Conservation (phyloP, 345 rosid genomes). For the Eucalyptus marginata region DNA sequence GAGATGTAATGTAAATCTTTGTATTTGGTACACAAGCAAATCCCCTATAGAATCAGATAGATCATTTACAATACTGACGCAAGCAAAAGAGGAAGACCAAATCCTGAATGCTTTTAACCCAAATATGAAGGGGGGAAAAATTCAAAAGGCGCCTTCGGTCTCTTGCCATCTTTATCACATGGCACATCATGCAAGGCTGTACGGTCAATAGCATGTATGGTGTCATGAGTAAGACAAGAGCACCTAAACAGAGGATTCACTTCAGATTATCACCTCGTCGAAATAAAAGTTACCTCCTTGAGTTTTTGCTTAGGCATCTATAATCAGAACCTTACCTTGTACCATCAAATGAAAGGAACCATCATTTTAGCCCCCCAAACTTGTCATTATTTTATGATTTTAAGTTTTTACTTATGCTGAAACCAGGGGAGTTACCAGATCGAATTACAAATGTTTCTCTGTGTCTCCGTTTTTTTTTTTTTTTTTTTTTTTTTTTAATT, state of each 20-base stretch:
- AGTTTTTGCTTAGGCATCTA: background rate
- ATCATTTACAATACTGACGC: background rate
- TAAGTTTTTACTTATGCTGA: background rate
- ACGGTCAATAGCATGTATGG: background rate
- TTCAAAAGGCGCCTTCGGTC: background rate
- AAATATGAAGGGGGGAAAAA: background rate
- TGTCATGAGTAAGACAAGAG: background rate
- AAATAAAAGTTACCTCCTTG: background rate
- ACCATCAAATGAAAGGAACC: background rate
- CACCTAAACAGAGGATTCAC: background rate
- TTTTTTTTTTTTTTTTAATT: background rate
- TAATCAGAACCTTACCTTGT: background rate
- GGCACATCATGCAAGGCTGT: background rate
- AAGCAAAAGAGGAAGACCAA: background rate
- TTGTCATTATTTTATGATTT: background rate
- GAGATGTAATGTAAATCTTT: background rate
- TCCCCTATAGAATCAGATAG: background rate
- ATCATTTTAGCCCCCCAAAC: background rate
- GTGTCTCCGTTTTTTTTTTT: background rate
- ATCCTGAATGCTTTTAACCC: background rate
- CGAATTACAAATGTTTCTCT: background rate
- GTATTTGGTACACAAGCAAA: background rate
- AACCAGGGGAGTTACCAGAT: background rate
- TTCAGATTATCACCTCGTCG: background rate
- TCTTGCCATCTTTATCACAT: background rate